These are phyloP conservation scores for Nakaseomyces delphensis DNA, from an alignment of 1,139 yeast species.

Conservation along the genomic window DNA sequence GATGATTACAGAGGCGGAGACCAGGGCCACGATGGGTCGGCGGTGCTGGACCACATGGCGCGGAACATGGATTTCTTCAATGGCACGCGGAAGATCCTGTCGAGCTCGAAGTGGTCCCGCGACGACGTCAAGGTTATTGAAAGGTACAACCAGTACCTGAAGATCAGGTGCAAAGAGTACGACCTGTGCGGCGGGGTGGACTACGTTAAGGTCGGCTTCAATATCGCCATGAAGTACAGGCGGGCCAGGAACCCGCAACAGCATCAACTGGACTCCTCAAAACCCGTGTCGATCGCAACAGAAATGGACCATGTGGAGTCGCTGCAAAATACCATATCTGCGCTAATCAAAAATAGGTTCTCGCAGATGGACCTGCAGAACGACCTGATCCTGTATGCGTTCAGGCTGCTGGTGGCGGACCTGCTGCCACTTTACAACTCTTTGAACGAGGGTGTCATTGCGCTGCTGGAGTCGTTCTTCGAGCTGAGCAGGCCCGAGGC, in stretches of 20 bases:
- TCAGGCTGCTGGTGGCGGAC: slow-evolving; percentile 80
- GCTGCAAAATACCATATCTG: slow-evolving; percentile 72
- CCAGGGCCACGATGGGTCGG: slow-evolving; percentile 1
- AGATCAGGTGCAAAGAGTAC: slow-evolving; percentile 60
- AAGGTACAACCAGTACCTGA: slow-evolving; percentile 65
- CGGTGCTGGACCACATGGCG: slow-evolving; percentile 57
- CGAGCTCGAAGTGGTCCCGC: slow-evolving; percentile 33
- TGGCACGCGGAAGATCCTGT: slow-evolving; percentile 25
- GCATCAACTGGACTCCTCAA: slow-evolving; percentile 36
- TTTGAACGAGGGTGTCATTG: slow-evolving; percentile 90
- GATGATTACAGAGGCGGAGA: background rate
- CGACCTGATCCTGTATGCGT: slow-evolving; percentile 75
- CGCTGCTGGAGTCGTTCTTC: slow-evolving; percentile 84
- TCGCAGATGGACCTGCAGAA: slow-evolving; percentile 62
- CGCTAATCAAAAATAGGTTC: slow-evolving; percentile 66
- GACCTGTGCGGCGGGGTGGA: slow-evolving; percentile 39
- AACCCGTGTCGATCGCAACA: background rate
- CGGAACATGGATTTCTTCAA: slow-evolving; percentile 55
- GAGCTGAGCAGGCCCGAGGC: slow-evolving; percentile 86
- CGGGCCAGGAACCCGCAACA: slow-evolving; percentile 38
- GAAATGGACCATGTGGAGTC: slow-evolving; percentile 64
- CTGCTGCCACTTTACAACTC: slow-evolving; percentile 77
- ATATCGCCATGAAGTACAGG: slow-evolving; percentile 38
- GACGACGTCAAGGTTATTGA: slow-evolving; percentile 56
- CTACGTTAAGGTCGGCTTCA: slow-evolving; percentile 51